Evolutionary conservation across 441 rosid genomes (phyloP).

Genomic region (Euphorbia schlechtendalii): DNA sequence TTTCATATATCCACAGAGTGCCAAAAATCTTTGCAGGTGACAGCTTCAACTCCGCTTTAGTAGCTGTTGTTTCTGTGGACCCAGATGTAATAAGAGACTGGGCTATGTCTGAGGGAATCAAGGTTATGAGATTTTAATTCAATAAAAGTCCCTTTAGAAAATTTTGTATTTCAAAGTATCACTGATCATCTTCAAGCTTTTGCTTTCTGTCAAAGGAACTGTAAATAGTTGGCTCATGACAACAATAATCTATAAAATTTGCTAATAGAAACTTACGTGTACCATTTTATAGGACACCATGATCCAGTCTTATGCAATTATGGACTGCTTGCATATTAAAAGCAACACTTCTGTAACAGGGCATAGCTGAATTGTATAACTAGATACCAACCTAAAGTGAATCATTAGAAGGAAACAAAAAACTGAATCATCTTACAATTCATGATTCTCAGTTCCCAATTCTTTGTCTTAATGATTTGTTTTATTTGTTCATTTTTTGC

Average conservation of each 20-base stretch:
- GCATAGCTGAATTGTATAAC: not conserved
- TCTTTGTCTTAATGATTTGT: not conserved
- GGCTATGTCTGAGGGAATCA: constrained; percentile 76
- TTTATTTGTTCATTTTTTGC: constrained; percentile 1
- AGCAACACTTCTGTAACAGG: not conserved
- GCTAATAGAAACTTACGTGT: not conserved
- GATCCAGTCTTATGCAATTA: not conserved
- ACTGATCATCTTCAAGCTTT: not conserved
- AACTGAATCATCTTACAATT: not conserved
- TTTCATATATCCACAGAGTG: constrained; percentile 12
- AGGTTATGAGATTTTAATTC: constrained; percentile 25
- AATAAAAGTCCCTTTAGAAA: not conserved
- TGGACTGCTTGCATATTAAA: not conserved
- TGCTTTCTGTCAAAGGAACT: not conserved
- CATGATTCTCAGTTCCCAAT: not conserved
- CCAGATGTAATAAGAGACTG: constrained; percentile 70
- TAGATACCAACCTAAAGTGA: too few species aligned
- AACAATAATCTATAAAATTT: not conserved
- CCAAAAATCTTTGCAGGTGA: constrained; percentile 52
- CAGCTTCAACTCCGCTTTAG: constrained; percentile 82
- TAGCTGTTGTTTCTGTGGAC: constrained; percentile 79
- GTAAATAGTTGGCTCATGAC: not conserved
- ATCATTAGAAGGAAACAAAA: not conserved
- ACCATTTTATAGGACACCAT: not conserved
- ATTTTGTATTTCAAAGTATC: not conserved